Evolutionary conservation across 148 eudicot genomes (phyloP).

Genomic region (Cornus controversa): DNA sequence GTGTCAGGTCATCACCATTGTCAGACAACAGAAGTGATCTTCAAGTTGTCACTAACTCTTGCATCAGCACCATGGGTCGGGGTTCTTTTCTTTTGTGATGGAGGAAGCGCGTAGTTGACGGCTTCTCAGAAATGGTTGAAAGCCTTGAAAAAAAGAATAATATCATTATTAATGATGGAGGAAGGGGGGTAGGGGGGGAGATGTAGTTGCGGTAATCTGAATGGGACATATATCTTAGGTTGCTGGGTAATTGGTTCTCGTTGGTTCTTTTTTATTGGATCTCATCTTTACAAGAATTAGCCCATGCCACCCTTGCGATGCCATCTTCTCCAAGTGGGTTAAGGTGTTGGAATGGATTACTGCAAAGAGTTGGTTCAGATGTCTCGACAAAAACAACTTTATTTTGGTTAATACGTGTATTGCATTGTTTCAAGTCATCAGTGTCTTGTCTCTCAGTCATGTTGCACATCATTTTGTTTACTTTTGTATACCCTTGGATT

Average conservation of each 20-base stretch:
- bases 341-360: background rate
- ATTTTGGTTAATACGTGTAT: background rate
- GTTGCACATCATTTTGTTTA: slow-evolving; percentile 13
- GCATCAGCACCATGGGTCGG: slow-evolving; percentile 43
- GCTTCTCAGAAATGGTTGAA: slow-evolving; percentile 9
- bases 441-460: slow-evolving; percentile 3
- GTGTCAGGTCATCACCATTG: background rate
- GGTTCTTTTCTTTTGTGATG: slow-evolving; percentile 17
- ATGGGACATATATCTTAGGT: no score
- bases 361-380: background rate
- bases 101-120: slow-evolving; percentile 3
- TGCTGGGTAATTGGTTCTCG: background rate
- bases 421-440: slow-evolving; percentile 3
- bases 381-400: background rate
- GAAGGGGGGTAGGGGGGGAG: background rate
- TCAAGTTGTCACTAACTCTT: slow-evolving; percentile 36
- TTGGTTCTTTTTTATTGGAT: background rate
- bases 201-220: background rate
- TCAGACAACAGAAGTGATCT: slow-evolving; percentile 3
- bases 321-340: slow-evolving; percentile 9
- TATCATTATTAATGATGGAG: background rate
- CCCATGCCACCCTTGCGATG: slow-evolving; percentile 12
- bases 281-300: background rate
- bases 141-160: background rate
- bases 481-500: background rate